Evolutionary conservation across 495 filamentous ascomycete species (phyloP).

Genomic region (Chaetomium cochliodes): DNA sequence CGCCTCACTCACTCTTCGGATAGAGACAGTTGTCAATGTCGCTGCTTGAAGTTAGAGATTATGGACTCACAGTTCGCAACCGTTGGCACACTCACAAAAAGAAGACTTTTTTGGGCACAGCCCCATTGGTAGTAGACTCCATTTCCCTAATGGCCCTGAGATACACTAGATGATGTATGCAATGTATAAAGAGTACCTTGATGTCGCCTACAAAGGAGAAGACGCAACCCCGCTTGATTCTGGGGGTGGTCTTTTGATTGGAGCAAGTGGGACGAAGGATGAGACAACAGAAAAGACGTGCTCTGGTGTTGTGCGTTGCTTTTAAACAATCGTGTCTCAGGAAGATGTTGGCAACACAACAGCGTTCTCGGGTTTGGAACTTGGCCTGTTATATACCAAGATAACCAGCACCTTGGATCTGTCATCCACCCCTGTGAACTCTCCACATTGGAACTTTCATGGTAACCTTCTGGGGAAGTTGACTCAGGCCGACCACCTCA

Average conservation of each 20-base stretch:
- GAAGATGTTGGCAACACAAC: neutral
- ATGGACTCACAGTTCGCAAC: neutral
- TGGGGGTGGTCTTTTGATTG: neutral
- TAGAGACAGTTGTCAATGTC: slow-evolving; percentile 98
- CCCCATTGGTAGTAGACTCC: slow-evolving; percentile 19
- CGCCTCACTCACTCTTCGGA: slow-evolving; percentile 54
- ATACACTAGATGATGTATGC: neutral
- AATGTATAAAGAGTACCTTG: neutral
- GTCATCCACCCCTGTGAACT: neutral
- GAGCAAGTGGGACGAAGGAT: neutral
- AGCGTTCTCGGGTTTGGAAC: neutral
- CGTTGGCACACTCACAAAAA: slow-evolving; percentile 45
- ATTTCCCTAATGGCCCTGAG: neutral
- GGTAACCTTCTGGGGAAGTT: neutral
- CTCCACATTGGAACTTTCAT: neutral
- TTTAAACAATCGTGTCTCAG: neutral
- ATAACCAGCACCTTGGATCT: neutral
- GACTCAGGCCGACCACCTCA: slow-evolving; percentile 6
- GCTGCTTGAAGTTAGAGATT: slow-evolving; percentile 30
- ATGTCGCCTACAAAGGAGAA: too few relatives aligned
- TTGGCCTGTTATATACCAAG: neutral
- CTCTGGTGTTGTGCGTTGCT: neutral
- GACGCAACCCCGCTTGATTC: neutral
- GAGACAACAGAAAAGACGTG: neutral
- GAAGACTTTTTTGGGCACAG: slow-evolving; percentile 38